Percentiles rank a stretch among this genome's conserved stretches.
Evolutionary conservation across 2,329 filamentous ascomycete genomes (phyloP).

Genomic region (Fusarium napiforme): DNA sequence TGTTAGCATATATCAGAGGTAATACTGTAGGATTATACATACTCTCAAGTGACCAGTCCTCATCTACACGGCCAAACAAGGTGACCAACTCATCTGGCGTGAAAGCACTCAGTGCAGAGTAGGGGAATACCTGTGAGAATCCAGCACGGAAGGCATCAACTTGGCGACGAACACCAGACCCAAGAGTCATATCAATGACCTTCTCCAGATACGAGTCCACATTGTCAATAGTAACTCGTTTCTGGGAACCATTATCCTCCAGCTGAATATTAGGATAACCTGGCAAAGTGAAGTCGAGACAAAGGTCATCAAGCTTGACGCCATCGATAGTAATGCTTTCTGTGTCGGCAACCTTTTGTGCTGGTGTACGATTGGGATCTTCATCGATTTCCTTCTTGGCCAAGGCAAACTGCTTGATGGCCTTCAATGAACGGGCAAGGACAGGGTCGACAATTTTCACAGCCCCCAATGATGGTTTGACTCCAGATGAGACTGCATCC

Average conservation of each 20-base stretch:
- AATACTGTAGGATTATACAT: conserved; percentile 54
- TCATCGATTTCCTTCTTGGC: conserved; percentile 86
- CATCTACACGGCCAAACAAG: conserved; percentile 90
- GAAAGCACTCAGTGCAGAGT: conserved; percentile 90
- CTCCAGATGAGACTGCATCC: conserved; percentile 68
- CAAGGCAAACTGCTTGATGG: conserved; percentile 86
- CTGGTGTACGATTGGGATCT: conserved; percentile 70
- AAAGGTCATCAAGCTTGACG: conserved; percentile 84
- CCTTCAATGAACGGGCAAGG: conserved; percentile 84
- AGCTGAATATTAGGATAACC: conserved; percentile 91
- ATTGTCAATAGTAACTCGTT: conserved; percentile 86
- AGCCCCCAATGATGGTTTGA: conserved; percentile 86
- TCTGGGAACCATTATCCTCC: conserved; percentile 77
- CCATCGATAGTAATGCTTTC: conserved; percentile 79
- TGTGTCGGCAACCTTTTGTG: conserved; percentile 77
- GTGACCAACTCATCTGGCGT: conserved; percentile 95
- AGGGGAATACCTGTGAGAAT: conserved; percentile 97
- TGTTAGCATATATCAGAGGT: neutral
- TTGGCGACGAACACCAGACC: conserved; percentile 87
- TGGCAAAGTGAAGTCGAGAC: conserved; percentile 93
- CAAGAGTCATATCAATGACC: conserved; percentile 91
- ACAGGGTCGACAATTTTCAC: conserved; percentile 90
- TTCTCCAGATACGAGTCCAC: conserved; percentile 89
- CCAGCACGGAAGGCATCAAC: conserved; percentile 90
- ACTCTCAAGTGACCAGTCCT: conserved; percentile 99